These are phyloP conservation scores for Syzygium syzygioides DNA, from an alignment of 441 rosid species.

Conservation along the genomic window DNA sequence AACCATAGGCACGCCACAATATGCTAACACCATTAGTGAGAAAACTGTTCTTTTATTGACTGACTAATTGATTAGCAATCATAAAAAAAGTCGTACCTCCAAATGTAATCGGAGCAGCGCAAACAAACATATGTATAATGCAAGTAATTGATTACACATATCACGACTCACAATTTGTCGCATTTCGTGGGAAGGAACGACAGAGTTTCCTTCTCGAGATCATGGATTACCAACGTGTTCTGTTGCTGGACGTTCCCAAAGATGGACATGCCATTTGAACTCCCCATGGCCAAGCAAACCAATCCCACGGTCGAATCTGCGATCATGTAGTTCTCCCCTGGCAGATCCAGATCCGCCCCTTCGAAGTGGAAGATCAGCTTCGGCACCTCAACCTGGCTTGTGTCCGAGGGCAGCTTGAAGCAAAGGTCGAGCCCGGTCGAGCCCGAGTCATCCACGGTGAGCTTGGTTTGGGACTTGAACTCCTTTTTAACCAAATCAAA, in stretches of 20 bases:
- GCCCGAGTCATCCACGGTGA: slow-evolving; percentile 43
- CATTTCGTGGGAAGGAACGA: slow-evolving; percentile 71
- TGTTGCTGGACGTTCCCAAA: slow-evolving; percentile 94
- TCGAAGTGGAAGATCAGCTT: slow-evolving; percentile 64
- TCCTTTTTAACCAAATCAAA: slow-evolving; percentile 35
- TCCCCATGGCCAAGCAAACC: slow-evolving; percentile 83
- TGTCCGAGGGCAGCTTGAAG: slow-evolving; percentile 44
- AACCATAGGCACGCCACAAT: not conserved
- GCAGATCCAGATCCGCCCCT: slow-evolving; percentile 75
- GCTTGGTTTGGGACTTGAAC: slow-evolving; percentile 38
- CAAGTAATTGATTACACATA: not conserved
- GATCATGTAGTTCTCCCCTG: slow-evolving; percentile 76
- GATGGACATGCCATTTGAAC: slow-evolving; percentile 73
- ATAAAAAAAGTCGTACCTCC: not conserved
- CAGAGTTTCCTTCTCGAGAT: slow-evolving; percentile 57
- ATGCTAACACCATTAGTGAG: not conserved
- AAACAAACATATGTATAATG: not conserved
- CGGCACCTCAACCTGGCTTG: slow-evolving; percentile 45
- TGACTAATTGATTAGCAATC: not conserved
- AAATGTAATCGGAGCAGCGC: not conserved
- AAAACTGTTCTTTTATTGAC: not conserved
- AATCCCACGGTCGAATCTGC: slow-evolving; percentile 50
- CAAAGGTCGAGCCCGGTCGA: slow-evolving; percentile 78
- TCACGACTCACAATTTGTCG: slow-evolving; percentile 25
- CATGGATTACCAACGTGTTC: slow-evolving; percentile 63